A percentile compares a stretch with the other conserved stretches of the same genome.
phyloP scores from a whole-genome alignment of 148 eudicot species.

The Agrostemma githago region DNA sequence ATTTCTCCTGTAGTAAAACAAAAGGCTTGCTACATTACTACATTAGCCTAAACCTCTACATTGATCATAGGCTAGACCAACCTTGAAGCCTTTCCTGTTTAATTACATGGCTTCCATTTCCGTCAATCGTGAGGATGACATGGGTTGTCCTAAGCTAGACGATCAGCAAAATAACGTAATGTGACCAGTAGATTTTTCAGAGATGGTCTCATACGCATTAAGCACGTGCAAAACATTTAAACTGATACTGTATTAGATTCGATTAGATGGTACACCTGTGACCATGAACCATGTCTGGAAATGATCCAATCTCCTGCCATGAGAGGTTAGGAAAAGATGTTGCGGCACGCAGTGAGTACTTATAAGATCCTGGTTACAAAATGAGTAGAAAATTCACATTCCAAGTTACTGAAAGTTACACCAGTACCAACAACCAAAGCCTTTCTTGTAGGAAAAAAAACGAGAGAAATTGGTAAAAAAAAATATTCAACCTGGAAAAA shows the following conservation, averaged over 20 bases:
- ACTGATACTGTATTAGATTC: no score
- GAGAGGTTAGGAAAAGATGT: slow-evolving; percentile 68
- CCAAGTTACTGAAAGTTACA: neutral
- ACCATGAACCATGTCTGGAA: slow-evolving; percentile 72
- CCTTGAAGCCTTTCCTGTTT: neutral
- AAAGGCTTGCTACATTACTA: neutral
- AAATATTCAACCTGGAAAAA: slow-evolving; percentile 45
- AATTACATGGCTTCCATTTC: neutral
- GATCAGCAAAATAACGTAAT: neutral
- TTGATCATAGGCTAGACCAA: neutral
- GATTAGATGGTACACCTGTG: slow-evolving; percentile 40
- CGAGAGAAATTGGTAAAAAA: no score
- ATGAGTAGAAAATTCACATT: neutral
- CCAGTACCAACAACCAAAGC: neutral
- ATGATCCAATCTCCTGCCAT: slow-evolving; percentile 87
- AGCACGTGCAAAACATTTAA: neutral
- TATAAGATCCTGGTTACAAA: slow-evolving; percentile 55
- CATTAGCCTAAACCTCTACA: neutral
- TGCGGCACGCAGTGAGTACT: slow-evolving; percentile 60
- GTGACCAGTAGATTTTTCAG: neutral
- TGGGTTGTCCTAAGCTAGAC: neutral
- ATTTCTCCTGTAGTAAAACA: slow-evolving; percentile 48
- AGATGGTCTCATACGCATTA: no score
- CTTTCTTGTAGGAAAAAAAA: neutral
- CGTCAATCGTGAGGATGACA: neutral